Percentiles rank a stretch among this genome's conserved stretches.
Conservation (phyloP, 2,329 filamentous ascomycete species). For the Chrysoporthe austroafricana region DNA sequence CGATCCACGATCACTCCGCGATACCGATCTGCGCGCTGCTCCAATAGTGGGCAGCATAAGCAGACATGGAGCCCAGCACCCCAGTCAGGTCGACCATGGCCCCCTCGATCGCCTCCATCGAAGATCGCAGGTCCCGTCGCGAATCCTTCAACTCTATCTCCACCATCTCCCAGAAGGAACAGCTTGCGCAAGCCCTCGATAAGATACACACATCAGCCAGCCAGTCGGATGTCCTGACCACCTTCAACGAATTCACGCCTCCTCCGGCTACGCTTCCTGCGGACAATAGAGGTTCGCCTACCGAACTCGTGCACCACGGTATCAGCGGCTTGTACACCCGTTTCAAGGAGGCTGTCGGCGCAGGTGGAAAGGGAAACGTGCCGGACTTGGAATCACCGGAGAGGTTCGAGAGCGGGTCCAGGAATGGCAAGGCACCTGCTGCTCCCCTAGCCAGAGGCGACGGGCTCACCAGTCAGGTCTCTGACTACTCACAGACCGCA, state of each 20-base stretch:
- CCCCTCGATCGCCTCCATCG: conserved; percentile 36
- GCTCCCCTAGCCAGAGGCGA: conserved; percentile 36
- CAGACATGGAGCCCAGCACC: conserved; percentile 25
- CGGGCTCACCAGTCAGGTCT: conserved; percentile 13
- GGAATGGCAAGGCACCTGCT: conserved; percentile 32
- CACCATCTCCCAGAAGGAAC: conserved; percentile 63
- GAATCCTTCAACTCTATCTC: conserved; percentile 49
- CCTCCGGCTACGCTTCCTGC: conserved; percentile 62
- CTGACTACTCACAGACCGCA: conserved; percentile 33
- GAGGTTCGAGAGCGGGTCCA: conserved; percentile 12
- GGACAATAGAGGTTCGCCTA: conserved; percentile 72
- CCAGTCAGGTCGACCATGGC: conserved; percentile 38
- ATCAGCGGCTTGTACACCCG: conserved; percentile 88
- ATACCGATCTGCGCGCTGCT: neutral
- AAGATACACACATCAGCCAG: conserved; percentile 90
- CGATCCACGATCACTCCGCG: conserved; percentile 9
- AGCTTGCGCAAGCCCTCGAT: conserved; percentile 77
- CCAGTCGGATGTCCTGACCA: conserved; percentile 81
- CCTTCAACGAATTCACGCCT: conserved; percentile 89
- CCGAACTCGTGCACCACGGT: conserved; percentile 80
- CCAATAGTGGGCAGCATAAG: neutral
- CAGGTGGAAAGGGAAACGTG: conserved; percentile 50
- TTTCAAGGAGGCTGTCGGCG: conserved; percentile 80
- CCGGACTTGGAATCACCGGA: conserved; percentile 48
- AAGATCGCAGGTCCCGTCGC: conserved; percentile 41